These are phyloP conservation scores for Suillus spraguei DNA, from an alignment of 768 basidiomycete genomes.

Conservation along the genomic window DNA sequence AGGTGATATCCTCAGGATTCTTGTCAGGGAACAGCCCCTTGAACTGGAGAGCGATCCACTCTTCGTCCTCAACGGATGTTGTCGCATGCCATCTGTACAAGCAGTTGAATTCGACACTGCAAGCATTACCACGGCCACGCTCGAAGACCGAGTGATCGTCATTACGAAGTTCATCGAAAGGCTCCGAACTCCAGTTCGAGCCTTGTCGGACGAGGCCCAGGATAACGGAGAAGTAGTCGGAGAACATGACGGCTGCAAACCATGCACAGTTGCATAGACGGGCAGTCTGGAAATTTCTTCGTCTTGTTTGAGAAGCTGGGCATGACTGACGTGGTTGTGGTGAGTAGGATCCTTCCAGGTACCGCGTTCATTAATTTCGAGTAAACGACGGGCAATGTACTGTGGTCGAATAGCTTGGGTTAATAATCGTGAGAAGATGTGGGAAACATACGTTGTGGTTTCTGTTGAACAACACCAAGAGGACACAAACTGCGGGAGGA, in stretches of 20 bases:
- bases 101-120: conserved; percentile 89
- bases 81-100: conserved; percentile 88
- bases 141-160: conserved; percentile 69
- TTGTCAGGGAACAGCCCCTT: conserved; percentile 55
- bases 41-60: conserved; percentile 62
- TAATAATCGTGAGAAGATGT: not conserved
- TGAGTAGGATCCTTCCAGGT: conserved; percentile 58
- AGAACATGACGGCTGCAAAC: conserved; percentile 79
- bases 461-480: conserved; percentile 88
- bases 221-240: conserved; percentile 82
- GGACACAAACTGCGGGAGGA: conserved; percentile 72
- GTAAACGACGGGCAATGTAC: conserved; percentile 78
- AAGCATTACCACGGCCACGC: conserved; percentile 79
- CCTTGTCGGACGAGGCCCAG: conserved; percentile 79
- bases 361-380: conserved; percentile 81
- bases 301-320: conserved; percentile 53
- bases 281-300: conserved; percentile 82
- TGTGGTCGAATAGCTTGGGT: conserved; percentile 27
- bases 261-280: conserved; percentile 79
- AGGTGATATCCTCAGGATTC: conserved; percentile 46
- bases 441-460: conserved; percentile 74
- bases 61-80: conserved; percentile 68
- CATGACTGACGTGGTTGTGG: conserved; percentile 35
- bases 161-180: conserved; percentile 72
- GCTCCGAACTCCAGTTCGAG: conserved; percentile 74